phyloP scores from a whole-genome alignment of 2,329 filamentous ascomycete species.

The Tolypocladium sp. region DNA sequence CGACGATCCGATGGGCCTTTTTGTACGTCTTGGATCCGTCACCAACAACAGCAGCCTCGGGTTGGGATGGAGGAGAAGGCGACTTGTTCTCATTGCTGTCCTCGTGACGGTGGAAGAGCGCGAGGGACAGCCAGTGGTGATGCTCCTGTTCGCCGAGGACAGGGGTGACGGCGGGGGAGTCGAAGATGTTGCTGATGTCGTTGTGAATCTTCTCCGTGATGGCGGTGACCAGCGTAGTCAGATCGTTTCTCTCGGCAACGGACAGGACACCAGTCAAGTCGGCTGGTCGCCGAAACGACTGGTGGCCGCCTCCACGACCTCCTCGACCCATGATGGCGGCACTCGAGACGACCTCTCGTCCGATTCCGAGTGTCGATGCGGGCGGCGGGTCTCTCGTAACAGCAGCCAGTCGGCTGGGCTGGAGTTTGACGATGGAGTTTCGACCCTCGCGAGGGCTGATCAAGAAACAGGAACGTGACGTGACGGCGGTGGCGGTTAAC shows the following conservation, averaged over 20 bases:
- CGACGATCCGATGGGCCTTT: slow-evolving; percentile 17
- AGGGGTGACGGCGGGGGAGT: slow-evolving; percentile 29
- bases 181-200: slow-evolving; percentile 43
- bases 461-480: neutral
- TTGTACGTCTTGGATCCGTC: slow-evolving; percentile 11
- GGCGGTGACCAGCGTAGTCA: slow-evolving; percentile 39
- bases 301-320: slow-evolving; percentile 22
- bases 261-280: slow-evolving; percentile 43
- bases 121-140: slow-evolving; percentile 25
- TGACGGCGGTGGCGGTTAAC: neutral
- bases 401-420: neutral
- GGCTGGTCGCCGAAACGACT: slow-evolving; percentile 31
- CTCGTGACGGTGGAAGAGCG: slow-evolving; percentile 14
- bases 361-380: neutral
- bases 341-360: neutral
- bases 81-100: slow-evolving; percentile 13
- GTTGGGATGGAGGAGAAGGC: slow-evolving; percentile 2
- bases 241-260: slow-evolving; percentile 38
- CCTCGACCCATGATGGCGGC: slow-evolving; percentile 27
- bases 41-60: neutral
- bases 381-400: neutral
- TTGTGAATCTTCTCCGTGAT: slow-evolving; percentile 48
- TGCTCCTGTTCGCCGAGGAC: slow-evolving; percentile 18
- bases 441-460: neutral
- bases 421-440: neutral